phyloP scores from a whole-genome alignment of 1,284 basidiomycete species.

The Trichosporon faecale region DNA sequence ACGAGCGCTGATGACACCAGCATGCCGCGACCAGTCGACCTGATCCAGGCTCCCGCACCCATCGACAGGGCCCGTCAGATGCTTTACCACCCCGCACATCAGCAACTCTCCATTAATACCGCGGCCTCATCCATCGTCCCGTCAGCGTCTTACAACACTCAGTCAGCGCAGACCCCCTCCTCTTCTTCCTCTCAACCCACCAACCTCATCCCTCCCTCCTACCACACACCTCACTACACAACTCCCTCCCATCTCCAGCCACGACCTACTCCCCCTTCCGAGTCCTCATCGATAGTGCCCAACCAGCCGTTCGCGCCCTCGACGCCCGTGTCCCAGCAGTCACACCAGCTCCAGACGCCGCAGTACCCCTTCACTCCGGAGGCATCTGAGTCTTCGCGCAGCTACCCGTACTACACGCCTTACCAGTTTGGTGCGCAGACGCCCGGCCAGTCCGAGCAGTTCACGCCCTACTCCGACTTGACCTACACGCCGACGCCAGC shows the following conservation, averaged over 20 bases:
- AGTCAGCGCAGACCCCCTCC: background rate
- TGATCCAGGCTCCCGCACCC: background rate
- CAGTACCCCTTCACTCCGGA: background rate
- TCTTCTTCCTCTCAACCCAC: background rate
- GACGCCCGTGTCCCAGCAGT: background rate
- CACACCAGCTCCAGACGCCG: background rate
- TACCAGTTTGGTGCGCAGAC: background rate
- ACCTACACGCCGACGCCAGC: background rate
- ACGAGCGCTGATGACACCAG: background rate
- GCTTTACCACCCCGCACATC: background rate
- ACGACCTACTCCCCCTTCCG: background rate
- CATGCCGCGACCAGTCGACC: background rate
- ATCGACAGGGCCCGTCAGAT: background rate
- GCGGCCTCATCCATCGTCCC: background rate
- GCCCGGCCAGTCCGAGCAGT: background rate
- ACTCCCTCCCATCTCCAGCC: constrained; percentile 12
- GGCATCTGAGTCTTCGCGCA: background rate
- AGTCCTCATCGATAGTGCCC: constrained; percentile 1
- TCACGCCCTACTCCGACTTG: background rate
- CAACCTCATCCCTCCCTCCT: background rate
- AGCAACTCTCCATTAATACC: background rate
- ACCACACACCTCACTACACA: constrained; percentile 7
- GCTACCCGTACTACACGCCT: background rate
- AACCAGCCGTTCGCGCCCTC: background rate
- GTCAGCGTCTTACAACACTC: background rate